Base-by-base conservation (phyloP, 495 filamentous ascomycete genomes). In the Daldinia concentrica region DNA sequence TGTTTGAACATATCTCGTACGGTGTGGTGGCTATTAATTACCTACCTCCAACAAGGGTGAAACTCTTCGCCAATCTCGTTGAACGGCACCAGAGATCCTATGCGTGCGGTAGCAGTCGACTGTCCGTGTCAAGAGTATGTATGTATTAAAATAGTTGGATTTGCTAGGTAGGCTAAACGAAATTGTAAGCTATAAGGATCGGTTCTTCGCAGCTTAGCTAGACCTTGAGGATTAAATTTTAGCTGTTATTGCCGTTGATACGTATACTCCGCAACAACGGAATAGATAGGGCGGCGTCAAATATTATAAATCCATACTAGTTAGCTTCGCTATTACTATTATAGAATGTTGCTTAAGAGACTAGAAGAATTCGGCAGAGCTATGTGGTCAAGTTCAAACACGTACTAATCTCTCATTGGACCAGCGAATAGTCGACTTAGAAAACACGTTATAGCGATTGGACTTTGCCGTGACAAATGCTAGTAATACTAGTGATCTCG, bases 11-110 rank as follows among this genome's bases (percentile, higher is more conserved):
- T 37, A 58, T 58, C 63, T 70, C 55, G 45, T 72, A 74, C 71
- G 63, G 71, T 72, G 69, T 73, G 32, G 69, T 73, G 27, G 57
- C 58, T 62, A 62, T 61, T 52, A 72, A 72, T 66, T 66, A 50
- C 34, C 17, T 62, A 57, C 29, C 41, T 30, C 36, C n/a, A 57
- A 51, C 15, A 9, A 36, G 36, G 58, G 27, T 37, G 24, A 50
- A 62, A 27, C 39, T 39, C 58, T 48, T 68, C 39, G 26, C 37
- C 62, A 62, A 54, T 45, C 56, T 67, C 64, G 41, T 54, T 67
- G 43, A 71, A 43, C 57, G 51, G 41, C 55, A 71, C 59, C 58
- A 66, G 51, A 57, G 37, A 64, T 65, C 26, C 43, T 64, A 57
- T 22, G 12, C 30, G 36, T 41, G 32, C 52, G 51, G 58, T 61